A percentile compares a stretch with the other conserved stretches of the same genome.
phyloP scores from a whole-genome alignment of 1,284 basidiomycete species.

The Bondarzewia mesenterica region DNA sequence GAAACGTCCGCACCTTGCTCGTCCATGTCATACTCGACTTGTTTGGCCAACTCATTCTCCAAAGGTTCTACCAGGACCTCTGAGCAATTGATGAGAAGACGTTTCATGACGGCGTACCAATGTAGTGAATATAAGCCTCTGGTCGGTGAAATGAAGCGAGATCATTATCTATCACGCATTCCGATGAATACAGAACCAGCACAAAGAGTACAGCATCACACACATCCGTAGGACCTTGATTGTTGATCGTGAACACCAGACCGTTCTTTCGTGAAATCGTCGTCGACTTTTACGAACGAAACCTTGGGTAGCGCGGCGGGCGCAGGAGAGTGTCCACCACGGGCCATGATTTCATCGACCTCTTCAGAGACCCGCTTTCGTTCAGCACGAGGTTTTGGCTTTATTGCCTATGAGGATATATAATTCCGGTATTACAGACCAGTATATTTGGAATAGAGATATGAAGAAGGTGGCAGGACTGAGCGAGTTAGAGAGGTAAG shows the following conservation, averaged over 20 bases:
- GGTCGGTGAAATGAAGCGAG: neutral
- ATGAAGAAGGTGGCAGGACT: no score
- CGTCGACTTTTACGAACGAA: constrained; percentile 1
- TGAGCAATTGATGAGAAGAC: neutral
- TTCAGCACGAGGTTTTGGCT: neutral
- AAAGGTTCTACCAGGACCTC: constrained; percentile 62
- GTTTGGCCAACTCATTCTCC: constrained; percentile 85
- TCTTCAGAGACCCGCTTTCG: neutral
- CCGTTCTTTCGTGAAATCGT: neutral
- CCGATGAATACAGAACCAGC: neutral
- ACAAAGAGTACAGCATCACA: neutral
- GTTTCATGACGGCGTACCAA: neutral
- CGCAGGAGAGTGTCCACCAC: neutral
- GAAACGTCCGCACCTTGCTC: constrained; percentile 70
- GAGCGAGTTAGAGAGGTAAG: no score
- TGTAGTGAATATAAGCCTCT: constrained; percentile 1
- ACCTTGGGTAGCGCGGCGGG: neutral
- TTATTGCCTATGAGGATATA: no score
- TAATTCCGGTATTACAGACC: no score
- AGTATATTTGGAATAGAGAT: no score
- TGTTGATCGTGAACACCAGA: neutral
- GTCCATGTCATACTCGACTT: constrained; percentile 99
- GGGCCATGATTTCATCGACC: neutral
- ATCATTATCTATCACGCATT: neutral
- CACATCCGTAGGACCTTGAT: neutral